Conservation (phyloP, 148 eudicot genomes). For the Spergularia marina region DNA sequence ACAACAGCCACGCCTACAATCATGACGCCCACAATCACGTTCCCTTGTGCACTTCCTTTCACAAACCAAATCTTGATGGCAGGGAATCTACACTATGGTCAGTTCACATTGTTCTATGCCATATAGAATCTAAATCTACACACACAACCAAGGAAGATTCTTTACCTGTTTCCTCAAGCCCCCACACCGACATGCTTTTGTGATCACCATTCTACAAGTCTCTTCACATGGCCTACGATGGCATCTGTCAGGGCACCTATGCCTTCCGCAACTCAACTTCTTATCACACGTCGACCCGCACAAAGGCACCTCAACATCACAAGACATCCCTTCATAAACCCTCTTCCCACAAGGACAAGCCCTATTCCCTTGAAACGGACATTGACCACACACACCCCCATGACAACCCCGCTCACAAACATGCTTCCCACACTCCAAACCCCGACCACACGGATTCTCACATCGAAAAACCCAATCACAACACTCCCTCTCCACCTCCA, state of each 20-base stretch:
- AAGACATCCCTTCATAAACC: constrained; percentile 81
- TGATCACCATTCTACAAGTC: constrained; percentile 72
- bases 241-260: constrained; percentile 90
- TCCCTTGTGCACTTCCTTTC: constrained; percentile 84
- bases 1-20: constrained; percentile 93
- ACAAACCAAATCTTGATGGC: constrained; percentile 90
- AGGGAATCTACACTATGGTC: constrained; percentile 79
- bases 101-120: constrained; percentile 28
- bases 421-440: constrained; percentile 84
- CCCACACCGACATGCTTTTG: constrained; percentile 88
- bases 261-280: constrained; percentile 69
- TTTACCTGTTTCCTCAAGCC: constrained; percentile 88
- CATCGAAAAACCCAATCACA: constrained; percentile 69
- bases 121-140: constrained; percentile 3
- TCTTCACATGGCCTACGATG: constrained; percentile 78
- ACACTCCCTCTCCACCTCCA: constrained; percentile 71
- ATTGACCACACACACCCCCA: constrained; percentile 70
- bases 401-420: constrained; percentile 82
- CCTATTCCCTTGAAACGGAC: constrained; percentile 82
- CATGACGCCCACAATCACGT: constrained; percentile 97
- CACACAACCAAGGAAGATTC: not conserved
- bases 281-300: constrained; percentile 91
- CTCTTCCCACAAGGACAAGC: constrained; percentile 89
- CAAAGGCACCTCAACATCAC: constrained; percentile 72
- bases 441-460: constrained; percentile 45